Percentiles rank a stretch among this genome's conserved stretches.
Conservation (phyloP, 352 stramenopile genomes). For the Blastocystis sp. region DNA sequence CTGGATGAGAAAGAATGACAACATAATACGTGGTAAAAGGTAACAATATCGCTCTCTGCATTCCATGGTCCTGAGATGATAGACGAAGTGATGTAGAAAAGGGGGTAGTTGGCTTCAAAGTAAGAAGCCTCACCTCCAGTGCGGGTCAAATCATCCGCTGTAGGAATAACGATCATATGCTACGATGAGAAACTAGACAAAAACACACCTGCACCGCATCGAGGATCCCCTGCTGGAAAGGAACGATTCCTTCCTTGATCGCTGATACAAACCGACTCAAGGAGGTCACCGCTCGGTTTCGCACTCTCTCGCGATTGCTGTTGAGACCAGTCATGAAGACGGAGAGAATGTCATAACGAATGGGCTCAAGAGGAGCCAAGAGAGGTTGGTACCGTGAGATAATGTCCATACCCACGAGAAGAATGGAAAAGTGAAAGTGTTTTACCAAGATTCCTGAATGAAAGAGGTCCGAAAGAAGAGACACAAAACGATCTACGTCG, state of each 20-base stretch:
- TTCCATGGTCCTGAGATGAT: constrained; percentile 38
- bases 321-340: constrained; percentile 21
- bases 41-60: not conserved
- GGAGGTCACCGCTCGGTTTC: not conserved
- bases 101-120: constrained; percentile 25
- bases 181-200: not conserved
- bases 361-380: not conserved
- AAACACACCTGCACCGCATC: not conserved
- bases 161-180: not conserved
- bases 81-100: constrained; percentile 37
- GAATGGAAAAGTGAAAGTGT: constrained; percentile 17
- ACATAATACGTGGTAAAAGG: constrained; percentile 24
- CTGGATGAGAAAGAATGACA: not conserved
- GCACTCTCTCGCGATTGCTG: not conserved
- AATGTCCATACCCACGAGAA: constrained; percentile 3
- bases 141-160: not conserved
- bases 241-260: not conserved
- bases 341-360: not conserved
- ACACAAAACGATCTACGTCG: not conserved
- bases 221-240: constrained; percentile 41
- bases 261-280: not conserved
- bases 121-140: not conserved
- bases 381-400: constrained; percentile 14
- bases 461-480: not conserved
- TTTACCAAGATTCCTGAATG: not conserved